Evolutionary conservation across 352 stramenopile genomes (phyloP).

Genomic region (Globisporangium cystogenes): DNA sequence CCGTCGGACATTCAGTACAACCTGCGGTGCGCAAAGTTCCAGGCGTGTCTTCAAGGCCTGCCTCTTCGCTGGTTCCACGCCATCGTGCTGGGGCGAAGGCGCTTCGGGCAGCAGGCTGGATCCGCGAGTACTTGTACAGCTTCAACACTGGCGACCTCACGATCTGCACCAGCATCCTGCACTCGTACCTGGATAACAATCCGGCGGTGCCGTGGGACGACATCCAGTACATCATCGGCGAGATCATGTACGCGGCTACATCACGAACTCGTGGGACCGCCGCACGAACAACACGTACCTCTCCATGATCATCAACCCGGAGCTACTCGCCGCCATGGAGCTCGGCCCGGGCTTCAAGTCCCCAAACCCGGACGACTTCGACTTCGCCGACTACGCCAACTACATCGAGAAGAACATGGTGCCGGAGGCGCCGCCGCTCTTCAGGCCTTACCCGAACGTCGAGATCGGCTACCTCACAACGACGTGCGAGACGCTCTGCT

Average conservation of each 20-base stretch:
- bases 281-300: constrained; percentile 96
- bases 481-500: constrained; percentile 89
- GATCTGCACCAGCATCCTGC: constrained; percentile 93
- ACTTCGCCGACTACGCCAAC: constrained; percentile 80
- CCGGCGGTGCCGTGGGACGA: constrained; percentile 92
- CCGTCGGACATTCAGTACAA: constrained; percentile 96
- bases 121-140: constrained; percentile 89
- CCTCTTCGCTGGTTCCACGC: constrained; percentile 96
- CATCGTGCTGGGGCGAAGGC: constrained; percentile 89
- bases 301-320: constrained; percentile 83
- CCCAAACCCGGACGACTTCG: constrained; percentile 77
- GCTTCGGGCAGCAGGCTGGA: constrained; percentile 95
- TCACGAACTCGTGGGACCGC: constrained; percentile 94
- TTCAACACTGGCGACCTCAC: constrained; percentile 96
- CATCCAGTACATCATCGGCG: constrained; percentile 94
- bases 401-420: constrained; percentile 95
- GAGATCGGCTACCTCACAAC: constrained; percentile 95
- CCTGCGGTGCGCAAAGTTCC: constrained; percentile 82
- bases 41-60: constrained; percentile 91
- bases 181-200: constrained; percentile 93
- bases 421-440: constrained; percentile 88
- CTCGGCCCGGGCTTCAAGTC: constrained; percentile 93
- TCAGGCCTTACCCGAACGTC: constrained; percentile 93
- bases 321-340: constrained; percentile 88
- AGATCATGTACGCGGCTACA: constrained; percentile 97